A percentile compares a stretch with the other conserved stretches of the same genome.
phyloP scores from a whole-genome alignment of 306 rosid species.

The Senna siamea region DNA sequence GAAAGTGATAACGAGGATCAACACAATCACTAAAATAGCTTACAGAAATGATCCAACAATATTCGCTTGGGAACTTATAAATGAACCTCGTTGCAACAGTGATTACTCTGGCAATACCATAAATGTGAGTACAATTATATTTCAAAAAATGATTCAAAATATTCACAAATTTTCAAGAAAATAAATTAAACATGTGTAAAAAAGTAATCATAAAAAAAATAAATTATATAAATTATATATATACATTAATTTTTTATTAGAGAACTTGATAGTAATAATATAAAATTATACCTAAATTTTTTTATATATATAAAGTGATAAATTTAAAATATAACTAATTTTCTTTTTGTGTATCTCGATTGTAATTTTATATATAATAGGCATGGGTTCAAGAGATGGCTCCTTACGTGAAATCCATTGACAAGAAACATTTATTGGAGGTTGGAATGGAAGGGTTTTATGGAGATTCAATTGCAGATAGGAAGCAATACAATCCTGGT shows the following conservation, averaged over 20 bases:
- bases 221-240: no score
- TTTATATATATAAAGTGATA: no score
- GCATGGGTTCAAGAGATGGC: slow-evolving; percentile 63
- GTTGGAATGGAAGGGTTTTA: slow-evolving; percentile 81
- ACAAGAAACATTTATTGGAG: slow-evolving; percentile 53
- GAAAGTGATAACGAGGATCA: slow-evolving; percentile 63
- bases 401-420: slow-evolving; percentile 53
- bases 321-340: no score
- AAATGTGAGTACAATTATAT: slow-evolving; percentile 28
- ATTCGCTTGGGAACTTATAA: slow-evolving; percentile 67
- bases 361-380: slow-evolving; percentile 22
- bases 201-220: no score
- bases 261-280: no score
- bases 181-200: no score
- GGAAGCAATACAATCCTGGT: slow-evolving; percentile 59
- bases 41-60: slow-evolving; percentile 57
- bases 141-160: no score
- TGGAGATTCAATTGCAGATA: slow-evolving; percentile 53
- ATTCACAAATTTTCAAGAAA: no score
- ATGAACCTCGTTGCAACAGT: slow-evolving; percentile 60
- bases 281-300: no score
- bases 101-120: slow-evolving; percentile 57
- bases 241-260: no score
- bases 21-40: slow-evolving; percentile 50
- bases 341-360: no score